Evolutionary conservation across 2,329 filamentous ascomycete species (phyloP).

Genomic region (Aspergillus piperis): DNA sequence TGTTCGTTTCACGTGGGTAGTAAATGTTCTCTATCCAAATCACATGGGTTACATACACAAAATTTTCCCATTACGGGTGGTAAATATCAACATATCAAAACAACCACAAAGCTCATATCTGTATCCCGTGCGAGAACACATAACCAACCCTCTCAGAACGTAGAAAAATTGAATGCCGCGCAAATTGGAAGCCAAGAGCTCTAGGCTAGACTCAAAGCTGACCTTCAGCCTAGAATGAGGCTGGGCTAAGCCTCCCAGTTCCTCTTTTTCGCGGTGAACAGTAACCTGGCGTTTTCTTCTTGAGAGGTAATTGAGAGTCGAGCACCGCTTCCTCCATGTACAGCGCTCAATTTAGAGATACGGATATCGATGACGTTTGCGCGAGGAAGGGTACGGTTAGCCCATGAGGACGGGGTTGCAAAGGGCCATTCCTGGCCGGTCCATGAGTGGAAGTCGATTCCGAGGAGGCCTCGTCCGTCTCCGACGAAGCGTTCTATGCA

Average conservation of each 20-base stretch:
- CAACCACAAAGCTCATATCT: no score
- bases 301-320: constrained; percentile 9
- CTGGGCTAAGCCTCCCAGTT: constrained; percentile 36
- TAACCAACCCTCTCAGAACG: no score
- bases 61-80: no score
- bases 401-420: constrained; percentile 21
- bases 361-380: constrained; percentile 29
- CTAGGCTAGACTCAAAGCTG: no score
- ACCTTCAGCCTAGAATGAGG: neutral
- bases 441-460: constrained; percentile 24
- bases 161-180: no score
- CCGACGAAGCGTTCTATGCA: constrained; percentile 40
- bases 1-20: no score
- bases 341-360: constrained; percentile 26
- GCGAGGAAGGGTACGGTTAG: constrained; percentile 19
- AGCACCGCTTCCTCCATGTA: constrained; percentile 21
- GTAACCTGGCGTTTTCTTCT: constrained; percentile 34
- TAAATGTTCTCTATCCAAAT: no score
- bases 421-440: constrained; percentile 15
- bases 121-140: no score
- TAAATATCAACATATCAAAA: no score
- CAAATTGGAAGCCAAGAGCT: no score
- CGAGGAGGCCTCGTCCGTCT: constrained; percentile 35
- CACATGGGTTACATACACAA: no score
- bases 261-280: constrained; percentile 39